A percentile compares a stretch with the other conserved stretches of the same genome.
These are phyloP conservation scores for Phoma sp. DNA, from an alignment of 2,329 filamentous ascomycete genomes.

Conservation along the genomic window DNA sequence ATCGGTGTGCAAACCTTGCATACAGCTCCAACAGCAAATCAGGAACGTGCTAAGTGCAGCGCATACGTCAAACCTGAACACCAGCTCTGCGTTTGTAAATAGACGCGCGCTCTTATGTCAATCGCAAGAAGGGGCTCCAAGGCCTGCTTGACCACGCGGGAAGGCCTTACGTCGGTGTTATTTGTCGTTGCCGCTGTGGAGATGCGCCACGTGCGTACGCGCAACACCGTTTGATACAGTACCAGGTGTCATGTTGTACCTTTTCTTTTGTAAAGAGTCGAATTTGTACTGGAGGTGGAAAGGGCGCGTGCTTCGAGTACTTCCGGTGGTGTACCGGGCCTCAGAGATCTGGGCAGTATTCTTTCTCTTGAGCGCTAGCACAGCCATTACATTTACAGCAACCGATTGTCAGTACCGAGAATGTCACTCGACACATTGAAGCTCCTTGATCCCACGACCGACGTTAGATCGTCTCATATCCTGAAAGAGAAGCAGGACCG, in stretches of 20 bases:
- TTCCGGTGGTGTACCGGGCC: neutral
- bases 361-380: neutral
- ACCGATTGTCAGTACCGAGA: neutral
- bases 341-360: neutral
- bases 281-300: neutral
- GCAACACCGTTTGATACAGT: conserved; percentile 3
- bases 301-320: neutral
- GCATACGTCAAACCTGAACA: neutral
- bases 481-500: neutral
- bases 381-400: neutral
- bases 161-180: conserved; percentile 16
- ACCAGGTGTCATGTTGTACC: neutral
- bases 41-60: conserved; percentile 2
- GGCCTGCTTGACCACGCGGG: conserved; percentile 8
- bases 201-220: conserved; percentile 13
- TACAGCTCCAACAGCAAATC: neutral
- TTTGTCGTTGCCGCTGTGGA: conserved; percentile 14
- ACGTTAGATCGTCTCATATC: neutral
- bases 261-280: neutral
- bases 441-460: neutral
- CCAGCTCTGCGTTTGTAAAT: neutral
- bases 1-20: conserved; percentile 11
- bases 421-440: neutral
- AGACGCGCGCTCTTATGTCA: conserved; percentile 18
- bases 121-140: conserved; percentile 5